Conservation (phyloP, 1,284 basidiomycete species). For the Ustilago bromivora region DNA sequence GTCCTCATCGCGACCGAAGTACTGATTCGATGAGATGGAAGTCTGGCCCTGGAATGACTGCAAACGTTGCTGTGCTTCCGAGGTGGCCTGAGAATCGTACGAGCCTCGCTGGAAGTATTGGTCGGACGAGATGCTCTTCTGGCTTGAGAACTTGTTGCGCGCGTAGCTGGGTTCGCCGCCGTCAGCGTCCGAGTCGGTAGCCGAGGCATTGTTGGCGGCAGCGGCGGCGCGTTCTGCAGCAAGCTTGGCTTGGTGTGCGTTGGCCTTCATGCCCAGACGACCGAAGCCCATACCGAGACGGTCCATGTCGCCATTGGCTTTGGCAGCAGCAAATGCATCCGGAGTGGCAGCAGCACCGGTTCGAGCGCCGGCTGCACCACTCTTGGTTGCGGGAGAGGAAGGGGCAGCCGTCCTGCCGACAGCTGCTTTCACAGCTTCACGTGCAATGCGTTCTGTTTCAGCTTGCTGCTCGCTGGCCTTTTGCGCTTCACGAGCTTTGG, state of each 20-base stretch:
- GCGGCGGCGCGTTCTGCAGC: slow-evolving; percentile 52
- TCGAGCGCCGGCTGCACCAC: slow-evolving; percentile 16
- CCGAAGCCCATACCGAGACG: slow-evolving; percentile 83
- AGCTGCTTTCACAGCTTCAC: slow-evolving; percentile 55
- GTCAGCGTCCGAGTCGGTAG: slow-evolving; percentile 33
- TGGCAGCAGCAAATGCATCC: slow-evolving; percentile 66
- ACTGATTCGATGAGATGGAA: slow-evolving; percentile 82
- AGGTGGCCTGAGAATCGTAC: slow-evolving; percentile 81
- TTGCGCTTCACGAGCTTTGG: slow-evolving; percentile 43
- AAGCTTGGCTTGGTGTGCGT: slow-evolving; percentile 51
- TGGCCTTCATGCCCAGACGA: slow-evolving; percentile 75
- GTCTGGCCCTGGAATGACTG: slow-evolving; percentile 90
- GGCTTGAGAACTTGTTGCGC: slow-evolving; percentile 87
- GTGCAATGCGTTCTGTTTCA: slow-evolving; percentile 57
- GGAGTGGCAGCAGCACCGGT: slow-evolving; percentile 33
- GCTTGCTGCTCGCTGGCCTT: slow-evolving; percentile 48
- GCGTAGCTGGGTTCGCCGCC: slow-evolving; percentile 79
- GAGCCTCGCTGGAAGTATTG: slow-evolving; percentile 94
- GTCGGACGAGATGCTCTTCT: slow-evolving; percentile 91
- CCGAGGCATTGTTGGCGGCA: slow-evolving; percentile 40
- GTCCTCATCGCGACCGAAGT: slow-evolving; percentile 88
- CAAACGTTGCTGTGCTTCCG: slow-evolving; percentile 85
- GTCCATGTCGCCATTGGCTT: slow-evolving; percentile 74
- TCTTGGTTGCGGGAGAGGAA: slow-evolving; percentile 21
- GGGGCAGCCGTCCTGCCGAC: slow-evolving; percentile 34